phyloP scores from a whole-genome alignment of 78 protist genomes.

The Abeoforma whisleri region DNA sequence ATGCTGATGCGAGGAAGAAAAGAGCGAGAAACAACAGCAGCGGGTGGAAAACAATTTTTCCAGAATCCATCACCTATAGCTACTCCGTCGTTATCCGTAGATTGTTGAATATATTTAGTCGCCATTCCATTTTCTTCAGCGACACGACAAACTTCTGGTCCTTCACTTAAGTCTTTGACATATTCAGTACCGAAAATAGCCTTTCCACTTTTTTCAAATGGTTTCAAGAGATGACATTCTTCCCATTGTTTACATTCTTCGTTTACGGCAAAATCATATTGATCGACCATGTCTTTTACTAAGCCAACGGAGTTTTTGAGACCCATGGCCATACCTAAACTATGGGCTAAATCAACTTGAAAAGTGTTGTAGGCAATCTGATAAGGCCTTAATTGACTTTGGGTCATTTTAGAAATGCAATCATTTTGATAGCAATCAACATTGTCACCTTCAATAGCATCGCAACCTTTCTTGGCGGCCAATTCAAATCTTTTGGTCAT shows the following conservation, averaged over 20 bases:
- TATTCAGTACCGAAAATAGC: slow-evolving; percentile 24
- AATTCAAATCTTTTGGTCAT: neutral
- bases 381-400: neutral
- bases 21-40: no score
- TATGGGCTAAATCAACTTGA: neutral
- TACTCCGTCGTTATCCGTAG: no score
- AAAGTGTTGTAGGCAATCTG: neutral
- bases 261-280: neutral
- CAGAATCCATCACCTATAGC: no score
- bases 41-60: no score
- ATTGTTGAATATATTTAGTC: no score
- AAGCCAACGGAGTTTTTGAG: slow-evolving; percentile 13
- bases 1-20: no score
- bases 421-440: neutral
- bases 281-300: neutral
- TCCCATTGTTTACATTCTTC: slow-evolving; percentile 1
- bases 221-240: neutral
- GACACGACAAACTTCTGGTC: no score
- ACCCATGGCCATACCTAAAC: slow-evolving; percentile 4
- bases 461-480: neutral
- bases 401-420: neutral
- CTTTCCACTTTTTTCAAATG: neutral
- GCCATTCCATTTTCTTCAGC: no score
- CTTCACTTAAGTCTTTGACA: no score
- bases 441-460: neutral